Evolutionary conservation across 202 grass and related monocot species (phyloP).

Genomic region (Panicum hallii): DNA sequence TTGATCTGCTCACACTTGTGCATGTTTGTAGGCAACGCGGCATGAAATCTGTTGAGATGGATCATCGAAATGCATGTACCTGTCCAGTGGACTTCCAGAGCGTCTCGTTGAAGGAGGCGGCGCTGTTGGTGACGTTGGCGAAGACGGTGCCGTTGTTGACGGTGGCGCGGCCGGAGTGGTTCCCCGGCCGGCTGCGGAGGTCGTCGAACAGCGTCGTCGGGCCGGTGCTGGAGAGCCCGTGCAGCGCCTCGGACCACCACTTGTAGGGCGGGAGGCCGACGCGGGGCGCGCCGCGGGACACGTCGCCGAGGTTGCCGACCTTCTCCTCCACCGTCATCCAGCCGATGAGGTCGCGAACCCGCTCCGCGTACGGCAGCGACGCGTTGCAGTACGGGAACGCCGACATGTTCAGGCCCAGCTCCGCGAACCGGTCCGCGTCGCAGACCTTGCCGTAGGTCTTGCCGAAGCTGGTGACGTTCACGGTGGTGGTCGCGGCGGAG

Average conservation of each 20-base stretch:
- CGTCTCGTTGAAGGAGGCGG: conserved; percentile 74
- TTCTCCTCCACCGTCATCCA: conserved; percentile 70
- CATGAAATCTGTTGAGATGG: not conserved
- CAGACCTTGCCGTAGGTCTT: conserved; percentile 47
- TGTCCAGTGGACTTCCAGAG: conserved; percentile 64
- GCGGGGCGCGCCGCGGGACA: conserved; percentile 50
- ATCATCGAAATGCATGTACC: not conserved
- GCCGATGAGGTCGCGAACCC: conserved; percentile 55
- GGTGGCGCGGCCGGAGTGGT: conserved; percentile 56
- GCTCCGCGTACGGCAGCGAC: conserved; percentile 36
- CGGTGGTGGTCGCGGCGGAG: not conserved
- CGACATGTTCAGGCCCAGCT: conserved; percentile 17
- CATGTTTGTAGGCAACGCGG: not conserved
- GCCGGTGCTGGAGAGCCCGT: conserved; percentile 68
- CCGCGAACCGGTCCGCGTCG: conserved; percentile 44
- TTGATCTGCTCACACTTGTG: too few species aligned
- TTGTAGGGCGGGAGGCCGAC: conserved; percentile 64
- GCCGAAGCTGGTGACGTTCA: not conserved
- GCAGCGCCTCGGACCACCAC: conserved; percentile 86
- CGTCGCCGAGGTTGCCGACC: conserved; percentile 62
- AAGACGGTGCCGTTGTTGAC: conserved; percentile 74
- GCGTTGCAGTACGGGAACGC: conserved; percentile 53
- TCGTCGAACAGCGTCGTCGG: conserved; percentile 55
- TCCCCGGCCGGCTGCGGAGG: conserved; percentile 38
- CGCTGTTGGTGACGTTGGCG: conserved; percentile 67